phyloP scores from a whole-genome alignment of 352 stramenopile genomes.

The Pythium folliculosum region DNA sequence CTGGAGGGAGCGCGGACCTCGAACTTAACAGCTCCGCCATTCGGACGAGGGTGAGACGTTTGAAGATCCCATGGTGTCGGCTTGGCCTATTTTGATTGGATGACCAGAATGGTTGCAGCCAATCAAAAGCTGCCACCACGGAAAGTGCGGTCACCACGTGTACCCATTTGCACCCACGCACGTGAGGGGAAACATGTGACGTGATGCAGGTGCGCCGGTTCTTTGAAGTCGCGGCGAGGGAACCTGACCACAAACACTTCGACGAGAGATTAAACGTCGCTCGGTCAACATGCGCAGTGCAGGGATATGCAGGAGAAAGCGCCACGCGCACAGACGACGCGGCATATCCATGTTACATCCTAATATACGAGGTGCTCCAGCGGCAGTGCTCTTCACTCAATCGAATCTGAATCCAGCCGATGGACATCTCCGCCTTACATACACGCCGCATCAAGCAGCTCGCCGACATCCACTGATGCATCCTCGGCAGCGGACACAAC shows the following conservation, averaged over 20 bases:
- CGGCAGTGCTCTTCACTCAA: background rate
- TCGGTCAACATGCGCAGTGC: background rate
- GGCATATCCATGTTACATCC: background rate
- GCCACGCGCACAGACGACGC: no score
- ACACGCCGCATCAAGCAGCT: background rate
- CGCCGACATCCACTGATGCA: conserved; percentile 1
- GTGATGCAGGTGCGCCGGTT: background rate
- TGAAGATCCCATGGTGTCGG: conserved; percentile 5
- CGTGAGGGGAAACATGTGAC: background rate
- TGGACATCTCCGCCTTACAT: background rate
- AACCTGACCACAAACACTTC: background rate
- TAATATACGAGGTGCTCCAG: background rate
- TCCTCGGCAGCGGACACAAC: conserved; percentile 18
- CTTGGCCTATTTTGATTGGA: conserved; percentile 32
- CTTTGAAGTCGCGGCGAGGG: no score
- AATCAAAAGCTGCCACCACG: conserved; percentile 24
- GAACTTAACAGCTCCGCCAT: background rate
- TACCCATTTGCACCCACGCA: background rate
- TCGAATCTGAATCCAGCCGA: background rate
- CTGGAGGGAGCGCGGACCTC: background rate
- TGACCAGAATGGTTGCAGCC: background rate
- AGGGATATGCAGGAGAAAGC: no score
- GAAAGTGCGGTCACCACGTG: conserved; percentile 10
- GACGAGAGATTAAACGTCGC: background rate
- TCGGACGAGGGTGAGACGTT: background rate